These are phyloP conservation scores for Ceratocystis huliohia DNA, from an alignment of 2,329 filamentous ascomycete species.

Conservation along the genomic window DNA sequence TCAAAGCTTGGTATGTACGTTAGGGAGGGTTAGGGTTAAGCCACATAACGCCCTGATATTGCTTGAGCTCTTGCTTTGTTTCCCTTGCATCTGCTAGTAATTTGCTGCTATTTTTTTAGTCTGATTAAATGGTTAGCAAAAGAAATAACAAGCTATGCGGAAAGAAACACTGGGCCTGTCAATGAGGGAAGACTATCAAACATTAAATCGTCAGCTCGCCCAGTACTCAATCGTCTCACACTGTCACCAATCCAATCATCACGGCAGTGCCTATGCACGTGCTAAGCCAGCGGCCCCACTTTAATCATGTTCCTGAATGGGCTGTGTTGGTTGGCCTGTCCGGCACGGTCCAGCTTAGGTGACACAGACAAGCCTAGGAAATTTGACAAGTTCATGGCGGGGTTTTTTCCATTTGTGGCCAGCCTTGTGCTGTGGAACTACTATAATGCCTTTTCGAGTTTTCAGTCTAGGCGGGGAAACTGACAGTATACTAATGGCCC, in stretches of 20 bases:
- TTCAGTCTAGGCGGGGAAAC: background rate
- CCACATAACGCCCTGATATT: background rate
- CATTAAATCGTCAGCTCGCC: too few species aligned
- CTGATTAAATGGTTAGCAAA: too few species aligned
- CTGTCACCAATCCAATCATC: background rate
- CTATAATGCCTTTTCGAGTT: background rate
- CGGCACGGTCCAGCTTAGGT: constrained; percentile 4
- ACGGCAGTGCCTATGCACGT: constrained; percentile 7
- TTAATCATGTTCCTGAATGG: background rate
- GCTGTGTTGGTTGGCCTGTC: background rate
- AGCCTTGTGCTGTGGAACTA: background rate
- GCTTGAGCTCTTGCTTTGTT: background rate
- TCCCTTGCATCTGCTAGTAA: background rate
- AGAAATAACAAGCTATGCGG: too few species aligned
- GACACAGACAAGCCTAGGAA: constrained; percentile 3
- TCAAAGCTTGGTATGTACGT: background rate
- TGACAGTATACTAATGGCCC: background rate
- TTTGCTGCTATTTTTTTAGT: too few species aligned
- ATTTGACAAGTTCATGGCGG: background rate
- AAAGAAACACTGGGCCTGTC: too few species aligned
- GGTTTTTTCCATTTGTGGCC: background rate
- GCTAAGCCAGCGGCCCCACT: background rate
- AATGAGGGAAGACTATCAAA: too few species aligned
- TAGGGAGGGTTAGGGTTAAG: background rate
- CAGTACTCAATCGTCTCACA: background rate